phyloP scores from a whole-genome alignment of 2,329 filamentous ascomycete species.

The Neonectria sp. region DNA sequence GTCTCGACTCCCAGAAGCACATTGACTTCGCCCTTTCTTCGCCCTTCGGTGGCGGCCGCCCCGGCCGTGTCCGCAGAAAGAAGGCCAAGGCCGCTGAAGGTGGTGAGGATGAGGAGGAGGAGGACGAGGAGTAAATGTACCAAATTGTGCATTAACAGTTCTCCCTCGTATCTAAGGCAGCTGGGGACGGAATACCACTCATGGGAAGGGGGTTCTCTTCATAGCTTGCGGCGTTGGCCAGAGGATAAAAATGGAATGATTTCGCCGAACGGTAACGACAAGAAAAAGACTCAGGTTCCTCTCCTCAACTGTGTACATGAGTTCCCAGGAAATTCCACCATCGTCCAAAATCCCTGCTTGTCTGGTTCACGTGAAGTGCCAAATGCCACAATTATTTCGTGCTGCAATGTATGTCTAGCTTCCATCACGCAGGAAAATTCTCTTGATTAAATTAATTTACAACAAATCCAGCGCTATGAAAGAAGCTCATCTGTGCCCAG shows the following conservation, averaged over 20 bases:
- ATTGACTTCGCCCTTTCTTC: slow-evolving; percentile 99
- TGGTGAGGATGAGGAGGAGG: slow-evolving; percentile 85
- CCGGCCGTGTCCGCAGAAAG: slow-evolving; percentile 99
- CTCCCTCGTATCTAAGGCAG: slow-evolving; percentile 48
- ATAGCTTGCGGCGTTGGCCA: slow-evolving; percentile 68
- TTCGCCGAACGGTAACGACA: slow-evolving; percentile 50
- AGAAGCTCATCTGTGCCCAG: slow-evolving; percentile 77
- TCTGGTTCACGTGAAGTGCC: slow-evolving; percentile 34
- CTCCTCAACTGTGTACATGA: slow-evolving; percentile 46
- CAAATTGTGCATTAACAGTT: slow-evolving; percentile 49
- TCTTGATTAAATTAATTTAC: neutral
- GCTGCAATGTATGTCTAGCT: neutral
- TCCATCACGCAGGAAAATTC: neutral
- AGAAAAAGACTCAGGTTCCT: slow-evolving; percentile 38
- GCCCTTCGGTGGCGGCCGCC: slow-evolving; percentile 96
- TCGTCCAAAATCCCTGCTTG: slow-evolving; percentile 20
- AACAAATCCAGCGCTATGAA: slow-evolving; percentile 37
- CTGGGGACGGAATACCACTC: slow-evolving; percentile 54
- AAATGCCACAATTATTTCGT: neutral
- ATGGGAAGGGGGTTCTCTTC: slow-evolving; percentile 60
- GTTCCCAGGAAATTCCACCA: slow-evolving; percentile 40
- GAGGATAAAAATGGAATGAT: slow-evolving; percentile 64
- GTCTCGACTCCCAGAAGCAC: slow-evolving; percentile 99
- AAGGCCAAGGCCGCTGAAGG: slow-evolving; percentile 97
- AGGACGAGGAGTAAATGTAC: slow-evolving; percentile 81